These are phyloP conservation scores for Phialemonium atrogriseum DNA, from an alignment of 2,329 filamentous ascomycete species.

Conservation along the genomic window DNA sequence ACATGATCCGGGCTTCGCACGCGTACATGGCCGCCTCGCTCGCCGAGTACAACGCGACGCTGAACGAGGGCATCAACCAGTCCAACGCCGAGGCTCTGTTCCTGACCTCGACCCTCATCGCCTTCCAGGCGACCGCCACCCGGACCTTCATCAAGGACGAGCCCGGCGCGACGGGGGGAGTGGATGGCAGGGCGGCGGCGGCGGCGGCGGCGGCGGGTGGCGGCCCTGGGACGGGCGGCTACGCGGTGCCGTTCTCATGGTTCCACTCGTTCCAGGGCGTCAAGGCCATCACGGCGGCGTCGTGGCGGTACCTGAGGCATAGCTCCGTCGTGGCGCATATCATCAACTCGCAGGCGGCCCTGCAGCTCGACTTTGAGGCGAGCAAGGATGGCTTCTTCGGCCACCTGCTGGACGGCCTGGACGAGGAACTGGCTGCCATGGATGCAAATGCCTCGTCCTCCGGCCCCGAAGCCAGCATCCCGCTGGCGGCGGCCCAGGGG, in stretches of 20 bases:
- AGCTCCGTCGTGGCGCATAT: slow-evolving; percentile 51
- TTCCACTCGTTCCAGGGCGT: slow-evolving; percentile 62
- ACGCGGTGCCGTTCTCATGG: slow-evolving; percentile 54
- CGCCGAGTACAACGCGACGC: slow-evolving; percentile 47
- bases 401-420: slow-evolving; percentile 47
- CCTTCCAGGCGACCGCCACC: slow-evolving; percentile 58
- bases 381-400: slow-evolving; percentile 50
- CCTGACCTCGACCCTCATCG: slow-evolving; percentile 53
- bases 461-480: background rate
- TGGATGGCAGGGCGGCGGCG: background rate
- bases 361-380: slow-evolving; percentile 51
- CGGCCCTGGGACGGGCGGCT: slow-evolving; percentile 25
- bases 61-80: slow-evolving; percentile 48
- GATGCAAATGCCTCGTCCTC: slow-evolving; percentile 10
- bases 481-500: background rate
- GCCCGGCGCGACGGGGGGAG: slow-evolving; percentile 6
- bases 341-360: slow-evolving; percentile 54
- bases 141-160: slow-evolving; percentile 55
- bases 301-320: slow-evolving; percentile 55
- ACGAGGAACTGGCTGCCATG: slow-evolving; percentile 40
- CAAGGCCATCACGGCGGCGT: slow-evolving; percentile 55
- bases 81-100: slow-evolving; percentile 56
- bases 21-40: slow-evolving; percentile 57
- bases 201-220: slow-evolving; percentile 8
- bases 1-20: slow-evolving; percentile 54